Evolutionary conservation across 2,329 filamentous ascomycete genomes (phyloP).

Genomic region (Colletotrichum aenigma): DNA sequence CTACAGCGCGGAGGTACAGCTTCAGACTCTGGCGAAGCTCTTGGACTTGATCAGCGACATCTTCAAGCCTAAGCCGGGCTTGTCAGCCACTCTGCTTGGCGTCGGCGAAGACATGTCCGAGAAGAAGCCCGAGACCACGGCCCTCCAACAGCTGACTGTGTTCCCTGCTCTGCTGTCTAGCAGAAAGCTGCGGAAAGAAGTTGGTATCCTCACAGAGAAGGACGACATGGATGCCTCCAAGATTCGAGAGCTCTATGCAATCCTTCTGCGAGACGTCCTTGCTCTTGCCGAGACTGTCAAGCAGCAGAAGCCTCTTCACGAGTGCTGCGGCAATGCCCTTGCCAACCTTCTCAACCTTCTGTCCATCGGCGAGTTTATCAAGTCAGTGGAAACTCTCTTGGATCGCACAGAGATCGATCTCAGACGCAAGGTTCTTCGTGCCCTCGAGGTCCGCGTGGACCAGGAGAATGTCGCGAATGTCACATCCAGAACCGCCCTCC

Average conservation of each 20-base stretch:
- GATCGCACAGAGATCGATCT: constrained; percentile 76
- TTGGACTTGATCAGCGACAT: constrained; percentile 77
- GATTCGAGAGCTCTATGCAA: constrained; percentile 71
- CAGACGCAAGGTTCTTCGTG: constrained; percentile 78
- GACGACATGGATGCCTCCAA: constrained; percentile 71
- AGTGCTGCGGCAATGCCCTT: constrained; percentile 71
- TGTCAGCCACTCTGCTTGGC: constrained; percentile 76
- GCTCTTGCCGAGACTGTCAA: constrained; percentile 69
- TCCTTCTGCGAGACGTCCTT: constrained; percentile 69
- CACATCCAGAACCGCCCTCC: constrained; percentile 70
- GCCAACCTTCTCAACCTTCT: constrained; percentile 83
- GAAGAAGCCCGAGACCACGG: constrained; percentile 43
- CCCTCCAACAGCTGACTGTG: constrained; percentile 59
- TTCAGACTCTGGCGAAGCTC: constrained; percentile 79
- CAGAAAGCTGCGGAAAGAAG: constrained; percentile 59
- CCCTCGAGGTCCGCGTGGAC: constrained; percentile 80
- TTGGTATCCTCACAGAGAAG: constrained; percentile 59
- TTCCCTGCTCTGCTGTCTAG: constrained; percentile 64
- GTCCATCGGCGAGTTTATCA: constrained; percentile 87
- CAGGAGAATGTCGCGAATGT: constrained; percentile 73
- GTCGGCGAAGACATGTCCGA: constrained; percentile 47
- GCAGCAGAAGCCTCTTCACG: constrained; percentile 57
- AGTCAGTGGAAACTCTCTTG: constrained; percentile 82
- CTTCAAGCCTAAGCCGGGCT: constrained; percentile 73
- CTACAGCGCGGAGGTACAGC: constrained; percentile 76